phyloP scores from a whole-genome alignment of 139 green algal genomes.

The Chlamydomonas asymmetrica region DNA sequence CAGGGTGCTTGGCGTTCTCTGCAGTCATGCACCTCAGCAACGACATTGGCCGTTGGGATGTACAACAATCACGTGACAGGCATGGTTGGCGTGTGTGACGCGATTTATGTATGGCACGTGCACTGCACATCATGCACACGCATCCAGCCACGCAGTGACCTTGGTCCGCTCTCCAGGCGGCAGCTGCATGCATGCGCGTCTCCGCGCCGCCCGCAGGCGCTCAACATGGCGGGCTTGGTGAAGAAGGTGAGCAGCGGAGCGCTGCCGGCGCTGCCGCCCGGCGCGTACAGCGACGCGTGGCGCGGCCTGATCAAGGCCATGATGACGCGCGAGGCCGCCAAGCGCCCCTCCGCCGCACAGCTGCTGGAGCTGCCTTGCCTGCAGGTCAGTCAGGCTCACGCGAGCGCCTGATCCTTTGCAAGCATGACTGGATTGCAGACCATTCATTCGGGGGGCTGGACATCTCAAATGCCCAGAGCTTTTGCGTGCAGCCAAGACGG shows the following conservation, averaged over 20 bases:
- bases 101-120: neutral
- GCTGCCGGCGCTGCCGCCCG: conserved; percentile 18
- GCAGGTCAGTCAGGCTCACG: conserved; percentile 26
- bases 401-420: no score
- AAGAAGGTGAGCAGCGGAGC: conserved; percentile 25
- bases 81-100: neutral
- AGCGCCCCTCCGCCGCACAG: conserved; percentile 24
- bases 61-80: neutral
- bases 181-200: neutral
- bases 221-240: conserved; percentile 44
- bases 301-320: conserved; percentile 23
- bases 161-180: neutral
- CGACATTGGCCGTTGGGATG: neutral
- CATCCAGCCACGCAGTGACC: no score
- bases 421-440: no score
- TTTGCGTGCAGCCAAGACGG: neutral
- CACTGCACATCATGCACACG: no score
- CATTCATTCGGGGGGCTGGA: no score
- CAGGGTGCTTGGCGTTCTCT: no score
- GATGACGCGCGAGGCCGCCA: conserved; percentile 30
- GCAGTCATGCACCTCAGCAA: no score
- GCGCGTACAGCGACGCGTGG: conserved; percentile 23
- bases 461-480: neutral
- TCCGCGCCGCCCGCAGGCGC: conserved; percentile 2
- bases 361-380: conserved; percentile 35